These are phyloP conservation scores for Cairneyella variabilis DNA, from an alignment of 495 filamentous ascomycete genomes.

Conservation along the genomic window DNA sequence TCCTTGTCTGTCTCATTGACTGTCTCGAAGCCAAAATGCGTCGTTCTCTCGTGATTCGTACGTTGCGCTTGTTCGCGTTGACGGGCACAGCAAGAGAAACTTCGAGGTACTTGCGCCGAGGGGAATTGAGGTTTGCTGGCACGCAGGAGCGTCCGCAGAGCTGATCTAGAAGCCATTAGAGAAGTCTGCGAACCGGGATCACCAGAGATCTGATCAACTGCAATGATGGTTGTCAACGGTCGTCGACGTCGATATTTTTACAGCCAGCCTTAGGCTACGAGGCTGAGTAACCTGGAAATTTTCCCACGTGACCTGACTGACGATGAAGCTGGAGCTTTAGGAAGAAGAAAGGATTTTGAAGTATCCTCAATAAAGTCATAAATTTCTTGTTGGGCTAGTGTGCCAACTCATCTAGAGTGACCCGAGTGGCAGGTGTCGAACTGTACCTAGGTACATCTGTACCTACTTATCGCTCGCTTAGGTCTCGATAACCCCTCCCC, in stretches of 20 bases:
- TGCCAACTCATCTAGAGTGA: too few species aligned
- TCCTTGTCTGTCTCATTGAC: slow-evolving; percentile 82
- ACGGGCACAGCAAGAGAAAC: neutral
- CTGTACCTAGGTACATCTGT: too few species aligned
- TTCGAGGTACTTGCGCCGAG: neutral
- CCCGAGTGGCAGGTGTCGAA: too few species aligned
- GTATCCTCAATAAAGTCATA: too few species aligned
- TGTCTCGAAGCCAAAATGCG: slow-evolving; percentile 92
- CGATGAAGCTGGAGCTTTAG: too few species aligned
- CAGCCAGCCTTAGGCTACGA: neutral
- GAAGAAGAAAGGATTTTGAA: too few species aligned
- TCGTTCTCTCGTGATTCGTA: slow-evolving; percentile 57
- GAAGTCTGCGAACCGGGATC: neutral
- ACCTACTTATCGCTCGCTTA: too few species aligned
- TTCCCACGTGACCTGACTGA: too few species aligned
- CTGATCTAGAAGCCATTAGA: slow-evolving; percentile 26
- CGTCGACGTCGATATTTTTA: slow-evolving; percentile 1
- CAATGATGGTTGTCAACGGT: neutral
- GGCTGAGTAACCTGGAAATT: too few species aligned
- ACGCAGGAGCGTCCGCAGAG: slow-evolving; percentile 17
- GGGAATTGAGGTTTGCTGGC: slow-evolving; percentile 9
- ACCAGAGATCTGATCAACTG: neutral
- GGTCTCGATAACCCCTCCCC: too few species aligned
- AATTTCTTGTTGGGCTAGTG: too few species aligned
- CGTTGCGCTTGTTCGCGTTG: slow-evolving; percentile 30